Evolutionary conservation across 2,329 filamentous ascomycete genomes (phyloP), one percentile per base, ranked within the genome.

Genomic region (Ophiognomonia clavigignenti-juglandacearum): DNA sequence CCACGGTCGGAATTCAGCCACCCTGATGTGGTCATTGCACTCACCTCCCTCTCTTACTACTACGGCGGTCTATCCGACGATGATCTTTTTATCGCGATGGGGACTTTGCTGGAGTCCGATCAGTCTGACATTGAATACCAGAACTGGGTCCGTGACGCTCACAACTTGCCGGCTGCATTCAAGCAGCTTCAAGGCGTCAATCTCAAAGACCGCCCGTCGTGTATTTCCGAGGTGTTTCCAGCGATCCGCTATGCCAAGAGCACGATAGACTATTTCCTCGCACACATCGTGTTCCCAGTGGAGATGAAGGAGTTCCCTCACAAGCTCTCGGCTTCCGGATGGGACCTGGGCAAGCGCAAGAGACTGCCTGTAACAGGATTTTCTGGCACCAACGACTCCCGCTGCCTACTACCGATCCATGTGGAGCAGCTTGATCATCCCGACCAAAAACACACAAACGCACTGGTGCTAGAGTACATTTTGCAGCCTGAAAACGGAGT

Each of bases 351-450:
- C 0, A 58, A 65, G 31, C 39, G 38, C 4, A 82, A 74, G 46
- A 6, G 16, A 0, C 64, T 77, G 16, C 68, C 73, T 0, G 81
- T 74, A 0, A 82, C 79, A 0, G 85, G 85, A 0, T 89, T 89
- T 56, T 86, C 80, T 45, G 84, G 85, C 0, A 89, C 85, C 0
- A 83, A 81, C 20, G 84, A 88, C 53, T 79, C 76, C 0, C 62
- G 71, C 10, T 65, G 71, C n/a, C 57, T 82, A 0, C 65, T 88
- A 0, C 83, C 84, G 0, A 55, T 83, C 0, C 63, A 56, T 0
- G 70, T 88, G 0, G 55, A 64, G 1, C 80, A 86, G 24, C 61
- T 75, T 0, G 78, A 87, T 27, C 65, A 83, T 0, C 56, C 62
- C 0, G 61, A 65, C 0, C 78, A 85, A 31, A 65, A 64, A 1